Percentiles rank a stretch among this genome's conserved stretches.
Evolutionary conservation across 2,329 filamentous ascomycete genomes (phyloP).

Genomic region (Penicillium sp.): DNA sequence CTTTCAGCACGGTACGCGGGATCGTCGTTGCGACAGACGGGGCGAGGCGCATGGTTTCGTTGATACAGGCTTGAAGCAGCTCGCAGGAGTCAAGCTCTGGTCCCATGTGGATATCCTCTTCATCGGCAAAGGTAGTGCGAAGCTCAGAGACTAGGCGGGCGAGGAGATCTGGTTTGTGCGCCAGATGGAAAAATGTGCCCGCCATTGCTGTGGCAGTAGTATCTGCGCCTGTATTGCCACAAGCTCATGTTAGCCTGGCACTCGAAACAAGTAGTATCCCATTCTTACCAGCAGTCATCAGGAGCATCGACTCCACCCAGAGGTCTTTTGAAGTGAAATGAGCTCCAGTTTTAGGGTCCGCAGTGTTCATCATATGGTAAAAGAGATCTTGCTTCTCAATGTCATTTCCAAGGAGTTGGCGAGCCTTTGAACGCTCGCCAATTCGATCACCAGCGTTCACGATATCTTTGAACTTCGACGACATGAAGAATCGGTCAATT

Average conservation of each 20-base stretch:
- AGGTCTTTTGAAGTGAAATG: constrained; percentile 7
- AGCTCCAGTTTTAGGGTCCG: constrained; percentile 7
- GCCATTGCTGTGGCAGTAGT: constrained; percentile 6
- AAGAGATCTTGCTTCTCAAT: constrained; percentile 10
- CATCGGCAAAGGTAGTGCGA: neutral
- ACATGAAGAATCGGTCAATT: constrained; percentile 10
- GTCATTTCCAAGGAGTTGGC: constrained; percentile 5
- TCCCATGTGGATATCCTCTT: constrained; percentile 3
- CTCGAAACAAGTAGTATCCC: neutral
- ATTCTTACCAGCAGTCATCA: constrained; percentile 4
- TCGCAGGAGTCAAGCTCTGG: neutral
- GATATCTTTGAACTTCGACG: constrained; percentile 5
- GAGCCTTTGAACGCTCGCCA: constrained; percentile 1
- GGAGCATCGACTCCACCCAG: constrained; percentile 9
- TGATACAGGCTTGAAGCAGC: constrained; percentile 10
- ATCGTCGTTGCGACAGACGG: neutral
- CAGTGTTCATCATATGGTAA: constrained; percentile 12
- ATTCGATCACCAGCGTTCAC: constrained; percentile 6
- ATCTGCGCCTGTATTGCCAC: constrained; percentile 1
- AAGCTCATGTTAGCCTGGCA: neutral
- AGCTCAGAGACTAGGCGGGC: neutral
- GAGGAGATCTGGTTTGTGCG: constrained; percentile 1
- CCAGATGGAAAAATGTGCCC: constrained; percentile 6
- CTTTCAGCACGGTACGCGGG: constrained; percentile 2
- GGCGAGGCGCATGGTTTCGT: constrained; percentile 7